phyloP scores from a whole-genome alignment of 495 filamentous ascomycete genomes.

The Annulohypoxylon bovei region DNA sequence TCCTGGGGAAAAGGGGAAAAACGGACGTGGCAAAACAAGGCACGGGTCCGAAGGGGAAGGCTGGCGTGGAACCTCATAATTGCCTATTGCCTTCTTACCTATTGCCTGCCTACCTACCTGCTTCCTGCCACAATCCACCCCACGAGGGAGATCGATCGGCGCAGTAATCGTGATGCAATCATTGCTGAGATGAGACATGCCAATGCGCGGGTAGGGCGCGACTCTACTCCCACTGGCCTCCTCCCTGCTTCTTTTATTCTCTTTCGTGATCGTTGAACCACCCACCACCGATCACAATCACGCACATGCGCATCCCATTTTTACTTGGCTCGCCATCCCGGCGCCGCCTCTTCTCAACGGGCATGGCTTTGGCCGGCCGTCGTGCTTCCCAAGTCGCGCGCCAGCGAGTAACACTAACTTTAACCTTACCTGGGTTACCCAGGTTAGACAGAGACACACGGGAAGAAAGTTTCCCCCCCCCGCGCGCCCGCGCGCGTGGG shows the following conservation, averaged over 20 bases:
- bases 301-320: slow-evolving; percentile 1
- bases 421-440: background rate
- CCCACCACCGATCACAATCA: slow-evolving; percentile 2
- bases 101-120: background rate
- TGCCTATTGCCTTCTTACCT: background rate
- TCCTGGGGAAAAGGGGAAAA: slow-evolving; percentile 10
- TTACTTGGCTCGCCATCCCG: background rate
- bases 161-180: slow-evolving; percentile 16
- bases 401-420: background rate
- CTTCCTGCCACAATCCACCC: slow-evolving; percentile 17
- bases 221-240: background rate
- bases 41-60: background rate
- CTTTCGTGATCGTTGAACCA: background rate
- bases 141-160: slow-evolving; percentile 27
- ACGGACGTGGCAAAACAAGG: slow-evolving; percentile 23
- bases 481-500: background rate
- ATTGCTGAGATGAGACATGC: slow-evolving; percentile 35
- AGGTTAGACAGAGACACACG: background rate
- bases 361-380: slow-evolving; percentile 7
- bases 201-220: background rate
- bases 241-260: background rate
- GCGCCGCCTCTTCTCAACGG: slow-evolving; percentile 16
- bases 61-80: slow-evolving; percentile 20
- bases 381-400: background rate
- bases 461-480: background rate